Base-by-base conservation (phyloP, 441 rosid species). In the Arabidopsis lyrata region DNA sequence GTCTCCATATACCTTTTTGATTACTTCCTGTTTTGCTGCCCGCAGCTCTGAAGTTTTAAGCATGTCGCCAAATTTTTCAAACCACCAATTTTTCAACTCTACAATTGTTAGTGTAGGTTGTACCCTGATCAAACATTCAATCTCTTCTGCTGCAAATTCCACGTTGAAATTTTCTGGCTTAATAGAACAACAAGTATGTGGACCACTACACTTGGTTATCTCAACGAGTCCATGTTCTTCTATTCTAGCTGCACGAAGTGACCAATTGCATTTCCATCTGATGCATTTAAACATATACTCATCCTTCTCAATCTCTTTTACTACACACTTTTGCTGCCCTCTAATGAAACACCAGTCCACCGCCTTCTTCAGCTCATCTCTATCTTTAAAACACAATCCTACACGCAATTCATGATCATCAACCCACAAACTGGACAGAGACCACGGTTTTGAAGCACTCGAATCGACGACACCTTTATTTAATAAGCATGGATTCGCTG, bases 231-330 rank as follows among this genome's bases (percentile, higher is more conserved):
- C 61, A 2, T 61, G 68, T 1, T 62, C 9, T 62, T 72, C 54
- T 18, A 29, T 72, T 72, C n/a, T 62, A 52, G 39, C 62, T 0
- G 63, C 76, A 0, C 0, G 0, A 62, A 71, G 68, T 5, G 62
- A 61, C 75, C 68, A 71, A 0, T 61, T 71, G 75, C 75, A 71
- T 50, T 18, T 71, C 68, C 68, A 61, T 52, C 32, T 61, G 20
- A 72, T 4, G 27, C 62, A 72, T 24, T 71, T 44, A 39, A 50
- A 61, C 5, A 3, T 27, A 29, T 2, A 71, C 42, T 13, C 5
- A 1, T 62, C 69, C 9, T 20, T 72, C 13, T 2, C 2, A 0
- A 53, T 62, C 44, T 72, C 55, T 13, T 3, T 0, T 20, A 54
- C 53, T 1, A 53, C 7, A 41, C 70, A 72, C 20, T 42, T 72